Conservation (phyloP, 2,329 filamentous ascomycete species). For the Scopulariopsis brevicaulis region DNA sequence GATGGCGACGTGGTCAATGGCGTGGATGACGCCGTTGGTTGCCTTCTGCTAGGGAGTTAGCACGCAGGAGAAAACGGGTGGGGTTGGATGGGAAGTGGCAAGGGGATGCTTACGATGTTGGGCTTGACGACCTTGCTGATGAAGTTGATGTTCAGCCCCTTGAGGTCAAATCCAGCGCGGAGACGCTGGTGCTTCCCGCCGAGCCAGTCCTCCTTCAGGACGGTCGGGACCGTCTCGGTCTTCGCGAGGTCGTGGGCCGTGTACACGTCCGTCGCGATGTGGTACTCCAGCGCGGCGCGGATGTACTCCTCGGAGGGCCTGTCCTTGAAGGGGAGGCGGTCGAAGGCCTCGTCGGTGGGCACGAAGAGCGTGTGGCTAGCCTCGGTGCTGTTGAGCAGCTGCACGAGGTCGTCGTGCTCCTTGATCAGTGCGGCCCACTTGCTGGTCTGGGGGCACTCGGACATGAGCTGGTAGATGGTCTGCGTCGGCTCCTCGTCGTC, state of each 20-base stretch:
- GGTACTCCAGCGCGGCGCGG: slow-evolving; percentile 61
- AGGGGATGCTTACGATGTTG: slow-evolving; percentile 38
- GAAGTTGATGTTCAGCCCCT: slow-evolving; percentile 64
- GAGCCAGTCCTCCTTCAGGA: slow-evolving; percentile 45
- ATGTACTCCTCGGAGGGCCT: slow-evolving; percentile 62
- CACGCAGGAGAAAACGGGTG: neutral
- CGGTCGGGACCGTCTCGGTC: slow-evolving; percentile 64
- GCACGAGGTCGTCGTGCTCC: slow-evolving; percentile 59
- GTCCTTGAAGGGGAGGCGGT: slow-evolving; percentile 39
- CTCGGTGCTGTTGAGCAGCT: slow-evolving; percentile 61
- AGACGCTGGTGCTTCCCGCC: slow-evolving; percentile 62
- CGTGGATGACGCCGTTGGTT: slow-evolving; percentile 74
- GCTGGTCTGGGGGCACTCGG: slow-evolving; percentile 63
- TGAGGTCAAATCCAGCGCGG: slow-evolving; percentile 49
- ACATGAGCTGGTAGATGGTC: slow-evolving; percentile 73
- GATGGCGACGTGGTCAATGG: slow-evolving; percentile 61
- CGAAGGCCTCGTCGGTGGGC: slow-evolving; percentile 67
- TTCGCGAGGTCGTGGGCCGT: slow-evolving; percentile 53
- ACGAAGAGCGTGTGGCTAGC: slow-evolving; percentile 74
- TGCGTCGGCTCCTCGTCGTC: slow-evolving; percentile 38
- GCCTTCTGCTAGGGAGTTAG: slow-evolving; percentile 35
- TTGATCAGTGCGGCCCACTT: slow-evolving; percentile 59
- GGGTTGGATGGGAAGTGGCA: neutral
- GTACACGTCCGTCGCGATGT: slow-evolving; percentile 58
- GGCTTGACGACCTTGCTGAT: slow-evolving; percentile 58